phyloP scores from a whole-genome alignment of 495 filamentous ascomycete species.

The Xylaria scruposa region DNA sequence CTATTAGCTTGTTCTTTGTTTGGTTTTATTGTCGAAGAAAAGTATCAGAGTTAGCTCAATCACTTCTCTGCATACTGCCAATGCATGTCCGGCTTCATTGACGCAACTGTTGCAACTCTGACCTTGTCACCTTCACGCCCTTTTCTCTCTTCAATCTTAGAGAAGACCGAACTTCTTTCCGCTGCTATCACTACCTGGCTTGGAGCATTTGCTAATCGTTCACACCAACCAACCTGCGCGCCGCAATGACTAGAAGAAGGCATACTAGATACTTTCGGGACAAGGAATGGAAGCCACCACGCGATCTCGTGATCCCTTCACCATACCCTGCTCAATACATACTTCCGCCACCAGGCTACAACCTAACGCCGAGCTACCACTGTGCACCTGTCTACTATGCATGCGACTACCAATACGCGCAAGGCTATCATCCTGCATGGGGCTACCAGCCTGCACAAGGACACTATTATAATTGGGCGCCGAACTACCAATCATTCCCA shows the following conservation, averaged over 20 bases:
- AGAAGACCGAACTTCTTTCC: background rate
- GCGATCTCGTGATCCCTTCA: background rate
- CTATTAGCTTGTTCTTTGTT: background rate
- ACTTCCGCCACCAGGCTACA: background rate
- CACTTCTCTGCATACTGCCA: background rate
- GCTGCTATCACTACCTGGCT: background rate
- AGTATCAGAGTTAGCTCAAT: too few species aligned
- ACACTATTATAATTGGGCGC: background rate
- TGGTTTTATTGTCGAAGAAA: background rate
- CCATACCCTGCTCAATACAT: background rate
- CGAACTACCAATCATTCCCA: background rate
- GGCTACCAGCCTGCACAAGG: background rate
- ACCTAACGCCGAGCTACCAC: background rate
- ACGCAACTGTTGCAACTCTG: background rate
- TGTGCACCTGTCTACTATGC: background rate
- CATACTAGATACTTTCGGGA: background rate
- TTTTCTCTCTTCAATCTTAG: background rate
- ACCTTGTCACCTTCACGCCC: too few species aligned
- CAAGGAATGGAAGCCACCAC: constrained; percentile 10
- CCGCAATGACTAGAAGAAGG: background rate
- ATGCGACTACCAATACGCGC: background rate
- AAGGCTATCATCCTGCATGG: background rate
- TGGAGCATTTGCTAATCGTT: background rate
- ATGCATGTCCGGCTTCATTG: background rate
- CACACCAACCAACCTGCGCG: background rate